Conservation (phyloP, 2,329 filamentous ascomycete genomes). For the Chaetoscypha palmicola region DNA sequence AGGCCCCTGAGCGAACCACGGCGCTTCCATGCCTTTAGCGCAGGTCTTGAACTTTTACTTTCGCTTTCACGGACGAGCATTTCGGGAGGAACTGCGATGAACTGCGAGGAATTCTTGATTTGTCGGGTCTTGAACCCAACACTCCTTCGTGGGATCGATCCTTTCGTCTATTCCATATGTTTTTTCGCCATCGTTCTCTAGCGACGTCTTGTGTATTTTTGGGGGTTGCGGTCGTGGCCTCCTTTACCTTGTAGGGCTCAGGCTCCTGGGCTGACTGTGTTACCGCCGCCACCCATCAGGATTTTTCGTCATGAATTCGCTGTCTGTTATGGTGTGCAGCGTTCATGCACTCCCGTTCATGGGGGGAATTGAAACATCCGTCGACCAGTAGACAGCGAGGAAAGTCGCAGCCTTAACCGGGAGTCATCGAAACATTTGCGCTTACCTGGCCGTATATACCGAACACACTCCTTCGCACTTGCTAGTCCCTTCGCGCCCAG, state of each 20-base stretch:
- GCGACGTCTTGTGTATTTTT: neutral
- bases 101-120: too few species aligned
- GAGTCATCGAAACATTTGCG: neutral
- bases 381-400: neutral
- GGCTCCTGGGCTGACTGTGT: conserved; percentile 10
- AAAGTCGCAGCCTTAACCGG: neutral
- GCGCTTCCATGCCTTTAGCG: too few species aligned
- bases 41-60: too few species aligned
- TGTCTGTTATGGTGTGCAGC: neutral
- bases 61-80: too few species aligned
- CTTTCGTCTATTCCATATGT: neutral
- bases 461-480: conserved; percentile 1
- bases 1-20: neutral
- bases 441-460: conserved; percentile 3
- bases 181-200: neutral
- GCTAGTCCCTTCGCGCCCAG: neutral
- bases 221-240: neutral
- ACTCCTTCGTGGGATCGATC: neutral
- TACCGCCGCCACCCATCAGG: neutral
- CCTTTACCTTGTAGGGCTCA: neutral
- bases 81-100: too few species aligned
- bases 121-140: neutral
- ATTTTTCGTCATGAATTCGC: neutral
- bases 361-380: conserved; percentile 4
- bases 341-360: conserved; percentile 3